Evolutionary conservation across 2,329 filamentous ascomycete genomes (phyloP).

Genomic region (Cercospora sesami): DNA sequence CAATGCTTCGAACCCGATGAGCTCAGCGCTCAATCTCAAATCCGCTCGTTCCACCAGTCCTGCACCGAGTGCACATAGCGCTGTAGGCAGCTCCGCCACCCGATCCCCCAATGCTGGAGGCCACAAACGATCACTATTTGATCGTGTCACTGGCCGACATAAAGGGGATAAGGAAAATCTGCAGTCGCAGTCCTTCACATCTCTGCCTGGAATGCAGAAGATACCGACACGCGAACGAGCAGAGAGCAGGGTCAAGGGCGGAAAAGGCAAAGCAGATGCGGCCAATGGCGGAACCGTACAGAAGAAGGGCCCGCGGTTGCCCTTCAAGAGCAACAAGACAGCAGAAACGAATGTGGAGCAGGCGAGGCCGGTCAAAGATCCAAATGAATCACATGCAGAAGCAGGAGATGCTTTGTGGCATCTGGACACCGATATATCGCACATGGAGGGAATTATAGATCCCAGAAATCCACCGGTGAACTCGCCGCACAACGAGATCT

Average conservation of each 20-base stretch:
- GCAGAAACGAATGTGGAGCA: slow-evolving; percentile 45
- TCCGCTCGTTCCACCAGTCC: slow-evolving; percentile 72
- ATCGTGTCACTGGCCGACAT: slow-evolving; percentile 54
- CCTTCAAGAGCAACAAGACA: slow-evolving; percentile 56
- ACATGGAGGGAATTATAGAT: slow-evolving; percentile 89
- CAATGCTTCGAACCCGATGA: slow-evolving; percentile 47
- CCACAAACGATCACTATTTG: slow-evolving; percentile 56
- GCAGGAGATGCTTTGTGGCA: slow-evolving; percentile 60
- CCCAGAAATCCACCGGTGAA: slow-evolving; percentile 63
- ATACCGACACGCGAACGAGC: slow-evolving; percentile 23
- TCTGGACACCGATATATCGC: slow-evolving; percentile 81
- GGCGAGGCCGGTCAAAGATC: slow-evolving; percentile 48
- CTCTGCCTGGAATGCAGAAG: slow-evolving; percentile 41
- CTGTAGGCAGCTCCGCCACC: slow-evolving; percentile 49
- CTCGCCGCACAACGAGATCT: slow-evolving; percentile 58
- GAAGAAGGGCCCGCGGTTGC: slow-evolving; percentile 44
- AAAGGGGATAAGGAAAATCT: slow-evolving; percentile 48
- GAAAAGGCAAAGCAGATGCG: slow-evolving; percentile 28
- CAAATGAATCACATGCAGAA: slow-evolving; percentile 36
- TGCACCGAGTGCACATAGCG: slow-evolving; percentile 71
- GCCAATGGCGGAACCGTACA: slow-evolving; percentile 23
- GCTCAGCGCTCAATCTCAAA: slow-evolving; percentile 53
- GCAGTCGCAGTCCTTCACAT: slow-evolving; percentile 44
- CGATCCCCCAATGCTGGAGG: slow-evolving; percentile 57
- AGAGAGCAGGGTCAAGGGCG: slow-evolving; percentile 31